phyloP scores from a whole-genome alignment of 225 moss, liverwort and hornwort genomes.

The Pleurozium schreberi region DNA sequence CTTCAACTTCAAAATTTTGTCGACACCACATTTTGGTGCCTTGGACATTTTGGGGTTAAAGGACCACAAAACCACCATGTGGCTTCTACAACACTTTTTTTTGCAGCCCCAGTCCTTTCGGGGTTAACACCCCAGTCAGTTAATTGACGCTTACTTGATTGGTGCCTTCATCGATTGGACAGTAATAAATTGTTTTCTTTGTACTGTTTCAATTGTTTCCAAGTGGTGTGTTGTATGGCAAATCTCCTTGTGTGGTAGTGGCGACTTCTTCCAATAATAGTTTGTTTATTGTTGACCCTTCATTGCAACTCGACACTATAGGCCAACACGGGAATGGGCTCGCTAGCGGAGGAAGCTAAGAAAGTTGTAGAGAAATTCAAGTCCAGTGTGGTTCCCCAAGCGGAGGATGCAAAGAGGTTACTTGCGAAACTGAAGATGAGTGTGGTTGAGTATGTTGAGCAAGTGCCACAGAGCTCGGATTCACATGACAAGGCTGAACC shows the following conservation, averaged over 20 bases:
- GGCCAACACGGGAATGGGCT: conserved; percentile 40
- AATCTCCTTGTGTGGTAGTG: neutral
- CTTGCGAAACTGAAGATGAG: conserved; percentile 24
- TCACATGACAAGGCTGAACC: neutral
- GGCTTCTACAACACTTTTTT: neutral
- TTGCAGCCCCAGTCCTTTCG: neutral
- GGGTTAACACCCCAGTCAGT: neutral
- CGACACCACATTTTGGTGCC: too few species aligned
- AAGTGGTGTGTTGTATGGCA: neutral
- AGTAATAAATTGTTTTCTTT: neutral
- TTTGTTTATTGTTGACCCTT: neutral
- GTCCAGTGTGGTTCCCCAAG: conserved; percentile 28
- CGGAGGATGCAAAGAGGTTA: conserved; percentile 23
- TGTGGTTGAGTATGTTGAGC: conserved; percentile 34
- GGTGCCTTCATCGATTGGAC: neutral
- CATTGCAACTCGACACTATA: neutral
- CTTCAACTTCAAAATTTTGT: too few species aligned
- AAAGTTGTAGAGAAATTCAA: conserved; percentile 29
- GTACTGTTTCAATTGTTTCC: neutral
- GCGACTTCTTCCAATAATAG: neutral
- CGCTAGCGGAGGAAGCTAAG: conserved; percentile 18
- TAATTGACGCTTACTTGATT: neutral
- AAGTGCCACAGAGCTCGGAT: conserved; percentile 19
- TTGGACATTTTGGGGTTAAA: too few species aligned
- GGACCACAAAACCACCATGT: neutral